Conservation (phyloP, 73 alveolate species). For the Loxodes magnus region DNA sequence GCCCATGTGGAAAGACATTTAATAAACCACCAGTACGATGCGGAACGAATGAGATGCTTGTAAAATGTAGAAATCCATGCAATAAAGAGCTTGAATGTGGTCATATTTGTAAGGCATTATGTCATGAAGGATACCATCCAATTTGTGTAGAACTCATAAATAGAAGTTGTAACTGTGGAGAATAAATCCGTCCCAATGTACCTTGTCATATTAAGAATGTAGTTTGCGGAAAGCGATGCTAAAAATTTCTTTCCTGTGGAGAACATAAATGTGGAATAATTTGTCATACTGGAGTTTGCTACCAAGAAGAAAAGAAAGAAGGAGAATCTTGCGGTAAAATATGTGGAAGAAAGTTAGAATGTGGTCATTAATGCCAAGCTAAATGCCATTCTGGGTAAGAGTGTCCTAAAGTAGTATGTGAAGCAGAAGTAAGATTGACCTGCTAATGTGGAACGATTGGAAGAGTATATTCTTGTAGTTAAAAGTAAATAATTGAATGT, state of each 20-base stretch:
- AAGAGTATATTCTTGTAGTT: constrained; percentile 9
- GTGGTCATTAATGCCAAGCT: constrained; percentile 45
- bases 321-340: constrained; percentile 35
- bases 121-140: constrained; percentile 54
- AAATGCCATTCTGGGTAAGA: constrained; percentile 36
- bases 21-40: constrained; percentile 80
- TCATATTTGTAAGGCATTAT: constrained; percentile 30
- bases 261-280: too few relatives aligned
- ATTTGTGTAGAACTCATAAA: constrained; percentile 33
- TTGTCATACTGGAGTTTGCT: too few relatives aligned
- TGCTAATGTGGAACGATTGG: constrained; percentile 35
- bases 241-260: too few relatives aligned
- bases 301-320: too few relatives aligned
- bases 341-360: constrained; percentile 23
- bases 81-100: constrained; percentile 36
- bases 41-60: constrained; percentile 37
- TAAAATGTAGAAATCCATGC: constrained; percentile 31
- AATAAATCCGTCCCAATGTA: too few relatives aligned
- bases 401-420: constrained; percentile 43
- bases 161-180: constrained; percentile 51
- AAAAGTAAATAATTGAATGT: constrained; percentile 32
- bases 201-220: too few relatives aligned
- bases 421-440: constrained; percentile 29
- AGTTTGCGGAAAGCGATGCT: too few relatives aligned
- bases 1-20: constrained; percentile 69